Percentiles rank a stretch among this genome's conserved stretches.
Conservation (phyloP, 331 rosid genomes). For the Cydonia oblonga region DNA sequence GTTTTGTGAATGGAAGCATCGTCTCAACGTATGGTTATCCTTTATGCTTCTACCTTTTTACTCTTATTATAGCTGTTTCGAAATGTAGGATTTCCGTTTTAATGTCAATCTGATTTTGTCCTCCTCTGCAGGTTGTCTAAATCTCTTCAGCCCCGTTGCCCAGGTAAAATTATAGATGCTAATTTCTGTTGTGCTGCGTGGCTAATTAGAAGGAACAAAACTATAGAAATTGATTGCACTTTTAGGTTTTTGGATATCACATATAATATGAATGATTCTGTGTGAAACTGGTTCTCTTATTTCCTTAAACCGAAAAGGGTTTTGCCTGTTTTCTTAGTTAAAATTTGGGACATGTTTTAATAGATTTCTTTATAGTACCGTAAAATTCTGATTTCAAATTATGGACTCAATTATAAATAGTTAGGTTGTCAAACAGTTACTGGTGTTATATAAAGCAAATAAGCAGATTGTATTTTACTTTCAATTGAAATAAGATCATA, state of each 20-base stretch:
- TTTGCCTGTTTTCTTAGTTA: background rate
- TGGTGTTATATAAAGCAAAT: constrained; percentile 1
- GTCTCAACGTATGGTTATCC: constrained; percentile 42
- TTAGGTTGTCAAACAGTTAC: background rate
- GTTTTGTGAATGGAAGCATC: constrained; percentile 77
- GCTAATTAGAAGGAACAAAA: background rate
- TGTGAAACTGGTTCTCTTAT: background rate
- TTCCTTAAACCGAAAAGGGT: background rate
- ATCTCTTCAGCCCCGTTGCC: constrained; percentile 89
- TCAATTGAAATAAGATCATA: background rate
- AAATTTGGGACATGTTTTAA: background rate
- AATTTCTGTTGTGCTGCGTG: background rate
- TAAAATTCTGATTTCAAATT: background rate
- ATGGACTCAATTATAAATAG: background rate
- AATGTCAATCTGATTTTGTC: constrained; percentile 11
- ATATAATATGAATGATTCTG: background rate
- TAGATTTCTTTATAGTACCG: background rate
- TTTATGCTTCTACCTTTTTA: constrained; percentile 1
- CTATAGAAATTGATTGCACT: background rate
- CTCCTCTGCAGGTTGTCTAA: constrained; percentile 50
- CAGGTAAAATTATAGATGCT: constrained; percentile 41
- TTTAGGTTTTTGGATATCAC: background rate
- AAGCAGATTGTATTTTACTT: background rate
- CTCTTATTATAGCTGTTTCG: background rate
- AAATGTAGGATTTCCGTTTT: background rate